phyloP scores from a whole-genome alignment of 768 basidiomycete species.

The Tulasnella sp. region DNA sequence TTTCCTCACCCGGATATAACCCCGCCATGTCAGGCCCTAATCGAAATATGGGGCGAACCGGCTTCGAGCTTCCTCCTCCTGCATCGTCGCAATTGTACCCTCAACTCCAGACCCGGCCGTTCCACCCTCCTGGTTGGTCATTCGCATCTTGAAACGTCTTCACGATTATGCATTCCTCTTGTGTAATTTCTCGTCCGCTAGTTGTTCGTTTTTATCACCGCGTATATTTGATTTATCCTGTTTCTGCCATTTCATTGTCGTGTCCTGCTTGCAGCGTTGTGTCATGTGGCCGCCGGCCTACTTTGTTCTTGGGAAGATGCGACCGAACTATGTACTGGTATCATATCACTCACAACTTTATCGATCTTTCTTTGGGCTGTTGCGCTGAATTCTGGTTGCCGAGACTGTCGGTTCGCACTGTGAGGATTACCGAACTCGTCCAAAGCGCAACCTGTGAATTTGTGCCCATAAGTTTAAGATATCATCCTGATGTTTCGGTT shows the following conservation, averaged over 20 bases:
- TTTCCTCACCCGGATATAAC: background rate
- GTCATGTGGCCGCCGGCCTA: background rate
- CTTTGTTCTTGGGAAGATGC: background rate
- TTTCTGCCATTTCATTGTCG: background rate
- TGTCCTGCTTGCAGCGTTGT: background rate
- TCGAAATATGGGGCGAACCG: background rate
- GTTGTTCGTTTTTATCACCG: background rate
- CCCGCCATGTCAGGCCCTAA: background rate
- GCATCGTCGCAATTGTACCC: background rate
- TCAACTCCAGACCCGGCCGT: background rate
- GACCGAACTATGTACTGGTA: background rate
- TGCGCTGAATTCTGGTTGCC: background rate
- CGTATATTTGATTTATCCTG: slow-evolving; percentile 13
- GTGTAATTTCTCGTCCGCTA: background rate
- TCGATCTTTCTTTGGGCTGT: background rate
- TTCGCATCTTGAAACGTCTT: background rate
- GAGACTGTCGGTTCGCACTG: background rate
- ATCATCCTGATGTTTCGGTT: too few relatives aligned
- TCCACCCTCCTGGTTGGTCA: background rate
- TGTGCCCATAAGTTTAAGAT: too few relatives aligned
- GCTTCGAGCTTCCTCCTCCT: slow-evolving; percentile 14
- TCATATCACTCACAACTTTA: background rate
- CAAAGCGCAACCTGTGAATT: background rate
- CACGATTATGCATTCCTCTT: background rate
- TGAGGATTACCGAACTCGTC: background rate